phyloP scores from a whole-genome alignment of 1,139 yeast species.

The Scheffersomyces illinoinensis region DNA sequence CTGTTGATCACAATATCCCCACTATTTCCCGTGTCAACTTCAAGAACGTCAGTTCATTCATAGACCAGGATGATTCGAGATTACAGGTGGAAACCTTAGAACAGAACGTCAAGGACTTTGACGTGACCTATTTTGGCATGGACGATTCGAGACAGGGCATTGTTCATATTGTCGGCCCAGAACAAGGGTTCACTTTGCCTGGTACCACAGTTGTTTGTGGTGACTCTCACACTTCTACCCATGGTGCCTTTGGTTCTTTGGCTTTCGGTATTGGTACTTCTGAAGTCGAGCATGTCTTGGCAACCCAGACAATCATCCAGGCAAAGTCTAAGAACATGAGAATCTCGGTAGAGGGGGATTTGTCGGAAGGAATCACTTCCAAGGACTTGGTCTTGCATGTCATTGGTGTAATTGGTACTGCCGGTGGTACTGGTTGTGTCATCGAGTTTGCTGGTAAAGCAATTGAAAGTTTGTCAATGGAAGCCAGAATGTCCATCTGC shows the following conservation, averaged over 20 bases:
- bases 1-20: conserved; percentile 98
- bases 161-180: conserved; percentile 98
- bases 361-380: conserved; percentile 86
- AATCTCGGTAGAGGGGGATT: conserved; percentile 78
- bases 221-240: conserved; percentile 97
- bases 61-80: conserved; percentile 87
- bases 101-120: conserved; percentile 87
- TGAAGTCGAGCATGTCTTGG: conserved; percentile 97
- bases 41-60: conserved; percentile 76
- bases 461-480: conserved; percentile 85
- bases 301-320: conserved; percentile 95
- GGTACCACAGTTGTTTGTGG: conserved; percentile 99
- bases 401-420: conserved; percentile 96
- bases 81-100: conserved; percentile 91
- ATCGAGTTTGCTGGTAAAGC: conserved; percentile 97
- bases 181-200: conserved; percentile 96
- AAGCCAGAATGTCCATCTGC: conserved; percentile 99
- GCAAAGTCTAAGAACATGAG: conserved; percentile 95
- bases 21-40: conserved; percentile 79
- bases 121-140: conserved; percentile 91
- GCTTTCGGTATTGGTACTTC: conserved; percentile 99
- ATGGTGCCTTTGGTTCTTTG: conserved; percentile 97
- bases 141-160: conserved; percentile 93
- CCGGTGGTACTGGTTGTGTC: conserved; percentile 98
- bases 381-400: conserved; percentile 93